Evolutionary conservation across 345 rosid species (phyloP).

Genomic region (Combretum micranthum): DNA sequence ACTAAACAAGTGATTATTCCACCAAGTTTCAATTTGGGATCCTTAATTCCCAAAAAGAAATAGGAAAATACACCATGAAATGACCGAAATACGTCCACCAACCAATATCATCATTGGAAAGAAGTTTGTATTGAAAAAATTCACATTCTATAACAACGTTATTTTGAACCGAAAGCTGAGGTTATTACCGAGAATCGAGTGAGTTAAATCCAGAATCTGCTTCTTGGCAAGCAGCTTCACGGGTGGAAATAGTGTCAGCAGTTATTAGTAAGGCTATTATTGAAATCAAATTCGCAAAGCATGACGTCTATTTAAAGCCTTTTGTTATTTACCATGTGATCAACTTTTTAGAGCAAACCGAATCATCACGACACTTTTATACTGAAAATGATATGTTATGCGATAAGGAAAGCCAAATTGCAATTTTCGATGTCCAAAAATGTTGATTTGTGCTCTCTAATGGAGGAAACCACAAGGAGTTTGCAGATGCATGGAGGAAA

Average conservation of each 20-base stretch:
- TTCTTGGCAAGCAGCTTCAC: too few relatives aligned
- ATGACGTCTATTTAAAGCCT: too few relatives aligned
- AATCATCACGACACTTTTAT: conserved; percentile 12
- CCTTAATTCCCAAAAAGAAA: conserved; percentile 13
- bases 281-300: too few relatives aligned
- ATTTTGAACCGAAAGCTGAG: conserved; percentile 11
- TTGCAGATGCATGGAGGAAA: neutral
- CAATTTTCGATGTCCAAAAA: neutral
- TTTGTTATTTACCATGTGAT: neutral
- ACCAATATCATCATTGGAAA: neutral
- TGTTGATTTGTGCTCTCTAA: neutral
- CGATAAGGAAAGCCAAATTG: conserved; percentile 4
- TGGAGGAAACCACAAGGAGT: neutral
- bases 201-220: neutral
- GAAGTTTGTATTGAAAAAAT: conserved; percentile 12
- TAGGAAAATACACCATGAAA: too few relatives aligned
- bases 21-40: conserved; percentile 9
- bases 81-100: neutral
- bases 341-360: neutral
- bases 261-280: conserved; percentile 25
- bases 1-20: neutral
- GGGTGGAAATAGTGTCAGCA: conserved; percentile 16
- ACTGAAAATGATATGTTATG: conserved; percentile 8
- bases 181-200: neutral
- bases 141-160: conserved; percentile 6